Percentiles rank a stretch among this genome's conserved stretches.
Conservation (phyloP, 1,284 basidiomycete species). For the Cystobasidium sp. region DNA sequence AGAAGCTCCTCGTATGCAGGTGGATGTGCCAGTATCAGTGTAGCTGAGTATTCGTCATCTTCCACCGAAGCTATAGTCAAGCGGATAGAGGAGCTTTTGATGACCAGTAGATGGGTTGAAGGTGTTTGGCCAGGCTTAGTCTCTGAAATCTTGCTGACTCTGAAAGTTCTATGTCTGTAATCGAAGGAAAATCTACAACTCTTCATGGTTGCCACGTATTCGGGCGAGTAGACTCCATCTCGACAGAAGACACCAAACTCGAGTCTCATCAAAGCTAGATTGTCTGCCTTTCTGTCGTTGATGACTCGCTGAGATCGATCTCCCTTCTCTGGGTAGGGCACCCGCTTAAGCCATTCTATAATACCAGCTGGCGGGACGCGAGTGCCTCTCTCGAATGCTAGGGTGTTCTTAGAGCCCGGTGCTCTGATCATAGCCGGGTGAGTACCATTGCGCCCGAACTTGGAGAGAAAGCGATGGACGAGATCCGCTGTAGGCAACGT, state of each 20-base stretch:
- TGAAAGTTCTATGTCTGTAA: conserved; percentile 15
- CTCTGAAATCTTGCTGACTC: conserved; percentile 1
- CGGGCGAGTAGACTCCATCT: conserved; percentile 36
- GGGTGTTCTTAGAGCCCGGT: conserved; percentile 4
- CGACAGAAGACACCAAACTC: conserved; percentile 41
- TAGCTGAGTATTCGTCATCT: conserved; percentile 29
- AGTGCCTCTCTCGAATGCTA: conserved; percentile 26
- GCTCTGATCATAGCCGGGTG: conserved; percentile 4
- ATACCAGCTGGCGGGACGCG: conserved; percentile 28
- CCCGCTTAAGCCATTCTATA: conserved; percentile 37
- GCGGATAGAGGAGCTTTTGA: conserved; percentile 27
- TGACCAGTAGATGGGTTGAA: conserved; percentile 27
- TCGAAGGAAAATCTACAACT: conserved; percentile 36
- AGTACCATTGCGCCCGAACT: conserved; percentile 3
- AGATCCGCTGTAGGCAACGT: conserved; percentile 15
- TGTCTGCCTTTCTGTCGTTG: conserved; percentile 38
- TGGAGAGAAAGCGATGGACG: conserved; percentile 24
- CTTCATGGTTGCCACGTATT: conserved; percentile 28
- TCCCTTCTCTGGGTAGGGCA: conserved; percentile 36
- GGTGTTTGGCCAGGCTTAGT: conserved; percentile 2
- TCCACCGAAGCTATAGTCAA: conserved; percentile 11
- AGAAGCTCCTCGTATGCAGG: conserved; percentile 35
- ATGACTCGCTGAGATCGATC: conserved; percentile 31
- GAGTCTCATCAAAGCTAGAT: conserved; percentile 16
- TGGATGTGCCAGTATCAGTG: conserved; percentile 29